A percentile compares a stretch with the other conserved stretches of the same genome.
Conservation (phyloP, 129 eudicot species). For the Centrapalus pauciflorus region DNA sequence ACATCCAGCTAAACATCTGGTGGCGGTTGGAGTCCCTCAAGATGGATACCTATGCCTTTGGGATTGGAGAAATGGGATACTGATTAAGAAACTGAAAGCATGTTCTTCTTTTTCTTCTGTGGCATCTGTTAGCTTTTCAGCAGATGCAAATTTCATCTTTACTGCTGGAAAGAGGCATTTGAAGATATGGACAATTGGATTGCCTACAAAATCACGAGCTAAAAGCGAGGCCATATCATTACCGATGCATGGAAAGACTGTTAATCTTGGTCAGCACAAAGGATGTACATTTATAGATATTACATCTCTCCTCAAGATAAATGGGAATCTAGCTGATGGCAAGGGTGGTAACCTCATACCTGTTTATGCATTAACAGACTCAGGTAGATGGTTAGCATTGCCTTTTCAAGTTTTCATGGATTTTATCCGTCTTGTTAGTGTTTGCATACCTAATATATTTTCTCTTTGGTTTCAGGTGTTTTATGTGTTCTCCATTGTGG, state of each 20-base stretch:
- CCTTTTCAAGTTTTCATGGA: neutral
- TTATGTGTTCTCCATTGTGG: slow-evolving; percentile 46
- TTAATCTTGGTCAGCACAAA: slow-evolving; percentile 46
- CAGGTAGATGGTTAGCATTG: slow-evolving; percentile 33
- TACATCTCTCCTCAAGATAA: slow-evolving; percentile 35
- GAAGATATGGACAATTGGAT: slow-evolving; percentile 54
- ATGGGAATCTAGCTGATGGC: slow-evolving; percentile 17
- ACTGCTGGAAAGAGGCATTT: slow-evolving; percentile 62
- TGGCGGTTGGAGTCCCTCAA: slow-evolving; percentile 55
- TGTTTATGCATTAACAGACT: slow-evolving; percentile 50
- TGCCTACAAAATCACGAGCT: slow-evolving; percentile 38
- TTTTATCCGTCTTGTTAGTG: neutral
- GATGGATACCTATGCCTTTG: slow-evolving; percentile 68
- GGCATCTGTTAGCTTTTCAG: slow-evolving; percentile 55
- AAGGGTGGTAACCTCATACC: slow-evolving; percentile 29
- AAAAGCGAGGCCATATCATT: slow-evolving; percentile 37
- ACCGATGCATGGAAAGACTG: slow-evolving; percentile 42
- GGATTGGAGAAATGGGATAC: slow-evolving; percentile 56
- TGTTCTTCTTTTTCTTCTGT: slow-evolving; percentile 52
- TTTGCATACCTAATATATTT: slow-evolving; percentile 3
- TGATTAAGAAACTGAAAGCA: slow-evolving; percentile 55
- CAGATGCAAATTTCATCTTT: slow-evolving; percentile 48
- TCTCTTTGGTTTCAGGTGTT: slow-evolving; percentile 37
- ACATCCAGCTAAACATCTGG: slow-evolving; percentile 52
- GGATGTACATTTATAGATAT: slow-evolving; percentile 57